A percentile compares a stretch with the other conserved stretches of the same genome.
Conservation (phyloP, 495 filamentous ascomycete species). For the Daldinia vernicosa region DNA sequence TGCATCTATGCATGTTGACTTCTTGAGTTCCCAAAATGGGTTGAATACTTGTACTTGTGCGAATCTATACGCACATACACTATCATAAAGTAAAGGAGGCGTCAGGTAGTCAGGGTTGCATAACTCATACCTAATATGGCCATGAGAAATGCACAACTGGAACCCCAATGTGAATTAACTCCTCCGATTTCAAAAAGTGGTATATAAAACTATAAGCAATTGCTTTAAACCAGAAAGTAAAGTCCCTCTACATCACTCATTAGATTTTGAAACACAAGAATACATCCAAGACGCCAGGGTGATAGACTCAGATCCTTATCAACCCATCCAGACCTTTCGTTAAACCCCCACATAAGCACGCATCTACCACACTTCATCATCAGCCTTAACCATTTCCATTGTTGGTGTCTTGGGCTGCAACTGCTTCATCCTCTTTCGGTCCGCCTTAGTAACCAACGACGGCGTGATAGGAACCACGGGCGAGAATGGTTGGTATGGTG, state of each 20-base stretch:
- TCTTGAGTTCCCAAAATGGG: not conserved
- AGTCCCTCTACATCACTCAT: constrained; percentile 19
- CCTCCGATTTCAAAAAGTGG: constrained; percentile 26
- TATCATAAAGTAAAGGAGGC: not conserved
- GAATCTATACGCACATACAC: not conserved
- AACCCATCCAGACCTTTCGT: constrained; percentile 2
- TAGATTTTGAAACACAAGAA: constrained; percentile 26
- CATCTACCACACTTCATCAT: constrained; percentile 64
- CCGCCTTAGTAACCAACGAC: constrained; percentile 75
- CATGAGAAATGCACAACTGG: constrained; percentile 1
- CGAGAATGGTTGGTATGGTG: constrained; percentile 90
- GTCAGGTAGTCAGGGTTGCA: constrained; percentile 7
- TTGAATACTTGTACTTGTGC: not conserved
- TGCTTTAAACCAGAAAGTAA: constrained; percentile 3
- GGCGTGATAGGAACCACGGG: constrained; percentile 90
- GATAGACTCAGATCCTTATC: constrained; percentile 7
- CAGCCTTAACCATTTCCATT: constrained; percentile 60
- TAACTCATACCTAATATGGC: constrained; percentile 5
- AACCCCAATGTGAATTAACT: constrained; percentile 27
- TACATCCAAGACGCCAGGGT: constrained; percentile 19
- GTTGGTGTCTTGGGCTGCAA: constrained; percentile 65
- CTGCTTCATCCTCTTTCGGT: constrained; percentile 74
- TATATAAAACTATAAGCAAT: constrained; percentile 41
- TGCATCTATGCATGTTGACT: no score
- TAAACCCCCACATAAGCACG: not conserved